phyloP scores from a whole-genome alignment of 2,329 filamentous ascomycete genomes.

The Aspergillus sp. region DNA sequence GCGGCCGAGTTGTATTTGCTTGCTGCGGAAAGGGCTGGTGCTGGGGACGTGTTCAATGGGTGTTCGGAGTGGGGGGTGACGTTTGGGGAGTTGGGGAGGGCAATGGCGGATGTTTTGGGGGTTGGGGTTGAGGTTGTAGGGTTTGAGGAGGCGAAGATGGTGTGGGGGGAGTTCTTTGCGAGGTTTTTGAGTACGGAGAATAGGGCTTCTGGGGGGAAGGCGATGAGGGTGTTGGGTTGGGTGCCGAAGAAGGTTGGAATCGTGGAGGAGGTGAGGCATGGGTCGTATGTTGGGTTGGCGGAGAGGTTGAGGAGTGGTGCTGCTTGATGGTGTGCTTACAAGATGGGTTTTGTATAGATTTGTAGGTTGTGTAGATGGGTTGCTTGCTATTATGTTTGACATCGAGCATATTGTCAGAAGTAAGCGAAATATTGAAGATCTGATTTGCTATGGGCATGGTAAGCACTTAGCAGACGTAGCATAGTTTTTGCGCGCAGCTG shows the following conservation, averaged over 20 bases:
- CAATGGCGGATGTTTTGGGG: conserved; percentile 38
- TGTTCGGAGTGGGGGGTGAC: conserved; percentile 39
- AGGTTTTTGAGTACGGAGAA: conserved; percentile 31
- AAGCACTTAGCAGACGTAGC: no score
- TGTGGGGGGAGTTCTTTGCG: conserved; percentile 37
- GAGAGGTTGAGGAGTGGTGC: not conserved
- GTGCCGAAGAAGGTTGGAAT: conserved; percentile 14
- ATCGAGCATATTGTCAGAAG: no score
- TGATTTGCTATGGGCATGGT: no score
- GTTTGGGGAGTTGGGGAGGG: conserved; percentile 19
- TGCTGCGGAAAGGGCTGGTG: conserved; percentile 41
- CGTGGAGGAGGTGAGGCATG: not conserved
- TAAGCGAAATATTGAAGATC: no score
- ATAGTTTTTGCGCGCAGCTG: no score
- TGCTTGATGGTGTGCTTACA: not conserved
- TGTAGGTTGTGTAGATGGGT: not conserved
- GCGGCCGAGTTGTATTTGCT: conserved; percentile 42
- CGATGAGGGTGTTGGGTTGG: conserved; percentile 42
- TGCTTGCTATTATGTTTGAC: no score
- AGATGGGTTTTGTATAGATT: no score
- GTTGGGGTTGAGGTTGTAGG: conserved; percentile 34
- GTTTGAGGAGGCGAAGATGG: conserved; percentile 29
- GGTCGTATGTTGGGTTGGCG: not conserved
- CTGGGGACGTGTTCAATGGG: conserved; percentile 42
- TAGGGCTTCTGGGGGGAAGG: conserved; percentile 40